Percentiles rank a stretch among this genome's conserved stretches.
Evolutionary conservation across 257 asterid genomes (phyloP).

Genomic region (Ocimum tenuiflorum): DNA sequence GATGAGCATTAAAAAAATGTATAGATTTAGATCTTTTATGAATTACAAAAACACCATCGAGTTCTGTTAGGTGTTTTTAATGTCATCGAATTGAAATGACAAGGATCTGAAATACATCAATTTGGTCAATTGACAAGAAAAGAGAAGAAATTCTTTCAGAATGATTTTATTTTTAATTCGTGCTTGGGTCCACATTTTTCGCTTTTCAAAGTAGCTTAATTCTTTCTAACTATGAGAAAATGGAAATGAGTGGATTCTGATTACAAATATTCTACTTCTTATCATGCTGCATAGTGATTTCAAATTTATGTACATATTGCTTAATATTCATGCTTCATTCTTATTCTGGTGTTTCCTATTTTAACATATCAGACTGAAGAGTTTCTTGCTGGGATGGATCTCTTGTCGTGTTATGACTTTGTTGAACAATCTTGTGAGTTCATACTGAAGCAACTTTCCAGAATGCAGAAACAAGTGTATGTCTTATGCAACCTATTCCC

Average conservation of each 20-base stretch:
- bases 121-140: background rate
- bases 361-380: conserved; percentile 70
- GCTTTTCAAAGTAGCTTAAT: background rate
- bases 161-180: background rate
- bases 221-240: background rate
- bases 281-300: background rate
- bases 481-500: conserved; percentile 9
- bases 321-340: conserved; percentile 14
- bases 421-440: conserved; percentile 65
- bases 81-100: background rate
- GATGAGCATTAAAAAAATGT: background rate
- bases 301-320: background rate
- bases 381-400: conserved; percentile 64
- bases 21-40: background rate
- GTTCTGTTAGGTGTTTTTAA: background rate
- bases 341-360: conserved; percentile 8
- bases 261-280: background rate
- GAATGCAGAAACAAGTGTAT: conserved; percentile 87
- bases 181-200: background rate
- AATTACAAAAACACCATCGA: background rate
- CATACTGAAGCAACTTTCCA: conserved; percentile 55
- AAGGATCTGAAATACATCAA: background rate
- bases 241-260: background rate
- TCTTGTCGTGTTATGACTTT: conserved; percentile 64
- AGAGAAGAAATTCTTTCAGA: conserved; percentile 2